These are phyloP conservation scores for Colletotrichum spaethianum DNA, from an alignment of 2,329 filamentous ascomycete species.

Conservation along the genomic window DNA sequence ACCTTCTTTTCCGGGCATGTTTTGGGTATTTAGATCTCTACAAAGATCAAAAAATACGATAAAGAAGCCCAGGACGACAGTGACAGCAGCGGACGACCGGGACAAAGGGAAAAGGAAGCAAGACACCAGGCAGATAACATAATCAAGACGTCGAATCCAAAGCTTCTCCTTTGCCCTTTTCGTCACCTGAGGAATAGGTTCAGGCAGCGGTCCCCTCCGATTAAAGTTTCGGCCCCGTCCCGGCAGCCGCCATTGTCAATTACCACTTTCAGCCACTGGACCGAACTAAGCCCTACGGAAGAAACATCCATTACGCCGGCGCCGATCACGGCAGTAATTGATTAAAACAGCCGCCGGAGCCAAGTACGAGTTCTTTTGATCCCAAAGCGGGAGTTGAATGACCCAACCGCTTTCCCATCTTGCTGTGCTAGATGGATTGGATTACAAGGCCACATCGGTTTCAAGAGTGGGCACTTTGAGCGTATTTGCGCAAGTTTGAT, in stretches of 20 bases:
- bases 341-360: not conserved
- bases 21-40: too few relatives aligned
- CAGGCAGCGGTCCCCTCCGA: not conserved
- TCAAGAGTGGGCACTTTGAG: not conserved
- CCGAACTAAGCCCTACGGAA: not conserved
- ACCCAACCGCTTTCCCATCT: not conserved
- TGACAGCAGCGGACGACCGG: too few relatives aligned
- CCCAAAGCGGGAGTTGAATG: not conserved
- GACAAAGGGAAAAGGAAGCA: too few relatives aligned
- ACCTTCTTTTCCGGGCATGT: too few relatives aligned
- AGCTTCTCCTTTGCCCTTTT: too few relatives aligned
- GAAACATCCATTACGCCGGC: not conserved
- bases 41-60: too few relatives aligned
- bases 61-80: too few relatives aligned
- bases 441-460: not conserved
- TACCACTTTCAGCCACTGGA: not conserved
- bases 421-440: too few relatives aligned
- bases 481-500: constrained; percentile 21
- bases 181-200: too few relatives aligned
- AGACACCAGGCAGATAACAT: too few relatives aligned
- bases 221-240: not conserved
- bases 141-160: too few relatives aligned
- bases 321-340: not conserved
- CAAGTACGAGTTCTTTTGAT: not conserved
- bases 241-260: not conserved